Evolutionary conservation across 2,329 filamentous ascomycete genomes (phyloP), one percentile per base, ranked within the genome.

Genomic region (Cladorrhinum sp.): DNA sequence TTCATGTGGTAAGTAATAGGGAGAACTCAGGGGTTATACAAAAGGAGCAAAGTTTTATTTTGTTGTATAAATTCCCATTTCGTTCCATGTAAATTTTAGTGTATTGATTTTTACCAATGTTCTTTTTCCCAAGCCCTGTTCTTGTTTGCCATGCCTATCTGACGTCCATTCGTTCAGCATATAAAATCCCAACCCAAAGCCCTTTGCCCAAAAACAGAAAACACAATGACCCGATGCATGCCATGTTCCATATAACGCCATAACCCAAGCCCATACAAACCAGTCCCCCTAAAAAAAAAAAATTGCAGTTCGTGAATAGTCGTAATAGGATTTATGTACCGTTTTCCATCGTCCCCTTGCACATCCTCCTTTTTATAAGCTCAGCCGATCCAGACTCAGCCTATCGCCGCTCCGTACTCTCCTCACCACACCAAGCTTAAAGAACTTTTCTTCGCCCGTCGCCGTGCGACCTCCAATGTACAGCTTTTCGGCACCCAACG

Each of bases 391-490:
- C 60, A 92, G 75, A 68, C 89, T 92, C 68, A 92, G 73, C 48
- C 89, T 82, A 71, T 92, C 90, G 58, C 88, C 86, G 73, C 90
- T 93, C 70, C 86, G 80, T 60, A 90, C 86, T 59, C 89, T 78
- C 72, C 86, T 84, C 54, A 93, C 86, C 65, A 93, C 89, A 49
- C 89, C 89, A 50, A 93, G 77, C 76, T 91, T 91, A 74, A 92
- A 93, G 76, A 91, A 92, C 69, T 85, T 84, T 72, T 93, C 90
- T 70, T 93, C 90, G n/a, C 90, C 90, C 1, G 77, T 82, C 1
- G 89, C 88, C 26, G 89, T 92, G 70, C 88, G 79, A 6, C 90
- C 90, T 21, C 90, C 90, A 58, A 93, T 90, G 70, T 92, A 93
- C 88, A 89, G 91, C 75, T 90, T 92, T 66, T 93, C 90, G 1